Evolutionary conservation across 495 filamentous ascomycete genomes (phyloP).

Genomic region (Penicillium parvum): DNA sequence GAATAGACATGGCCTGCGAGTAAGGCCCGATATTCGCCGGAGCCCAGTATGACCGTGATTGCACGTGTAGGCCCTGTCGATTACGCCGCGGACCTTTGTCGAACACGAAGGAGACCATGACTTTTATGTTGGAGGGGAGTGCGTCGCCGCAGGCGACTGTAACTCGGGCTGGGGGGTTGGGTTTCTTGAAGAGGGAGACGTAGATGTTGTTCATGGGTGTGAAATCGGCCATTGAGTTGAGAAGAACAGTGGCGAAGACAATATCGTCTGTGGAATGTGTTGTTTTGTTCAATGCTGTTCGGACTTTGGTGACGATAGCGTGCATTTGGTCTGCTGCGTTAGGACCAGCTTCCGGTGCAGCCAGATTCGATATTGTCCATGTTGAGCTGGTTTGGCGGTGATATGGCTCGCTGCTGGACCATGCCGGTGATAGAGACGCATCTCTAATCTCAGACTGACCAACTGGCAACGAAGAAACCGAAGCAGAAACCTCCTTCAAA

Average conservation of each 20-base stretch:
- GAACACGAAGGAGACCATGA: slow-evolving; percentile 57
- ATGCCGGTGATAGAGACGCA: slow-evolving; percentile 4
- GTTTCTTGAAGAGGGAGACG: slow-evolving; percentile 58
- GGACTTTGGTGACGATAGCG: slow-evolving; percentile 36
- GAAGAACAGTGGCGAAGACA: slow-evolving; percentile 67
- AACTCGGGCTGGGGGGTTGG: slow-evolving; percentile 80
- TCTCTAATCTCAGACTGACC: background rate
- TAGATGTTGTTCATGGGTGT: slow-evolving; percentile 68
- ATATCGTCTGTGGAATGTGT: slow-evolving; percentile 50
- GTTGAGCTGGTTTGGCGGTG: slow-evolving; percentile 20
- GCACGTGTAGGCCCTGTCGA: slow-evolving; percentile 74
- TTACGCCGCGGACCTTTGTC: slow-evolving; percentile 27
- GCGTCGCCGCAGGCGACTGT: slow-evolving; percentile 71
- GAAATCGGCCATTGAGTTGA: slow-evolving; percentile 79
- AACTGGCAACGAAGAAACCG: background rate
- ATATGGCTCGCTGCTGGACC: slow-evolving; percentile 10
- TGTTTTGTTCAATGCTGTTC: slow-evolving; percentile 21
- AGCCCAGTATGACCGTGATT: slow-evolving; percentile 93
- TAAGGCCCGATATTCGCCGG: slow-evolving; percentile 98
- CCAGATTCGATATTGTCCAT: slow-evolving; percentile 45
- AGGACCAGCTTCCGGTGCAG: slow-evolving; percentile 36
- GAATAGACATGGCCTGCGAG: slow-evolving; percentile 75
- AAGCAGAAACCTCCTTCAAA: slow-evolving; percentile 23
- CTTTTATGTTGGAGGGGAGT: slow-evolving; percentile 51
- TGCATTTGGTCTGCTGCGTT: slow-evolving; percentile 42